Evolutionary conservation across 495 filamentous ascomycete genomes (phyloP), one percentile per base, ranked within the genome.

Genomic region (Lophiostoma macrostomum): DNA sequence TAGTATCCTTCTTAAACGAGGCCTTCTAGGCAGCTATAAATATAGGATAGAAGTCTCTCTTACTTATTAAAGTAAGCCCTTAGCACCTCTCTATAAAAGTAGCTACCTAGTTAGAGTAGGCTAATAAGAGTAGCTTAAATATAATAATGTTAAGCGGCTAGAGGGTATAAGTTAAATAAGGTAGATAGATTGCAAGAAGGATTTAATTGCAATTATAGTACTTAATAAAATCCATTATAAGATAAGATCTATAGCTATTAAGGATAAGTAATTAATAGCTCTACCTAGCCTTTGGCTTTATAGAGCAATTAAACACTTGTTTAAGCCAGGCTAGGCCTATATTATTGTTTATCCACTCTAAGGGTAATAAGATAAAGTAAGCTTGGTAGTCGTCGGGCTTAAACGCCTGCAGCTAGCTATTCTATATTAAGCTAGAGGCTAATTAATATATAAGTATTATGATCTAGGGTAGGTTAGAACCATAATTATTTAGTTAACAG

Each of bases 31-130:
- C 29, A 19, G 6, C 14, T 12, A 22, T 11, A 14, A 48, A 48
- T 20, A 48, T n/a, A 12, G 4, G 16, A 19, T 19, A 48, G 30
- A 48, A 35, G 29, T 34, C 44, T 34, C 44, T 36, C 23, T 48
- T 48, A 3, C 13, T 36, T 3, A 48, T 16, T 18, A 10, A 11
- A 24, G 18, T 18, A 3, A 35, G 28, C 2, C 44, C 44, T 48
- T 34, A 19, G 44, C 2, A 35, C 12, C 20, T 34, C 14, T 48
- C 8, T 5, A 48, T 3, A 24, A 35, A 35, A 28, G 14, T 7
- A 14, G 8, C 14, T 5, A 44, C 23, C 7, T 22, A 10, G 24
- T 12, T 11, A 11, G 19, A 20, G 20, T 41, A 41, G 7, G 19
- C 38, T 7, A 5, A 13, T 5, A n/a, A 41, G 13, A 41, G 38